phyloP scores from a whole-genome alignment of 768 basidiomycete genomes.

The Suillus luteus region DNA sequence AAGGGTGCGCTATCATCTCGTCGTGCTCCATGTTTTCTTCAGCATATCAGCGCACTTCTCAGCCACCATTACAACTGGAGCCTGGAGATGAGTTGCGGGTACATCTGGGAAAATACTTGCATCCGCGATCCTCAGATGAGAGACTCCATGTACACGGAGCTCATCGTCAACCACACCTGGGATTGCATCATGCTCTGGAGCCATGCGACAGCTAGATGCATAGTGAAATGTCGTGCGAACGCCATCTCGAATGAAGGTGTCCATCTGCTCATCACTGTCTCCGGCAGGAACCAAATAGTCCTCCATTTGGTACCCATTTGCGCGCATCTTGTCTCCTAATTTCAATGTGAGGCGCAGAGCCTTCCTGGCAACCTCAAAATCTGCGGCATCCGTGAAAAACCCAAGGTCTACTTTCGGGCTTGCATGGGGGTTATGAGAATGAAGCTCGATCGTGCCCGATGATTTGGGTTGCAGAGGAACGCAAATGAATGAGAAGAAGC shows the following conservation, averaged over 20 bases:
- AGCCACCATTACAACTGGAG: conserved; percentile 36
- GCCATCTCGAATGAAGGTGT: conserved; percentile 7
- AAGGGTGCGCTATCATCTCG: too few species aligned
- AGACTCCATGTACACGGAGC: conserved; percentile 47
- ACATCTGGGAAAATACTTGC: conserved; percentile 34
- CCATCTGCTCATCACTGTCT: conserved; percentile 6
- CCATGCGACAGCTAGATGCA: conserved; percentile 42
- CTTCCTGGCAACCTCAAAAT: conserved; percentile 25
- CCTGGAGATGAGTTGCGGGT: conserved; percentile 35
- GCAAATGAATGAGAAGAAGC: conserved; percentile 28
- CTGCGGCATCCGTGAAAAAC: conserved; percentile 3
- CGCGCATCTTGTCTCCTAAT: conserved; percentile 27
- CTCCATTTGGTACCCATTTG: conserved; percentile 23
- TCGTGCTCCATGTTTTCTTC: conserved; percentile 4
- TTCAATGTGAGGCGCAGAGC: conserved; percentile 11
- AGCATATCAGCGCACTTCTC: conserved; percentile 43
- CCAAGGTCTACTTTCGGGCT: conserved; percentile 20
- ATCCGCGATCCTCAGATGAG: conserved; percentile 44
- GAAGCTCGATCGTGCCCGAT: conserved; percentile 24
- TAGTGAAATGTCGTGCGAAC: conserved; percentile 38
- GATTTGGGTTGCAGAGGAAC: conserved; percentile 27
- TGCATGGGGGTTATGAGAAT: conserved; percentile 20
- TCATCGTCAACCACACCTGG: conserved; percentile 50
- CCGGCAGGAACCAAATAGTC: conserved; percentile 2
- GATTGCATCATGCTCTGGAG: conserved; percentile 12